phyloP scores from a whole-genome alignment of 257 asterid species.

The Solanum pimpinellifolium region DNA sequence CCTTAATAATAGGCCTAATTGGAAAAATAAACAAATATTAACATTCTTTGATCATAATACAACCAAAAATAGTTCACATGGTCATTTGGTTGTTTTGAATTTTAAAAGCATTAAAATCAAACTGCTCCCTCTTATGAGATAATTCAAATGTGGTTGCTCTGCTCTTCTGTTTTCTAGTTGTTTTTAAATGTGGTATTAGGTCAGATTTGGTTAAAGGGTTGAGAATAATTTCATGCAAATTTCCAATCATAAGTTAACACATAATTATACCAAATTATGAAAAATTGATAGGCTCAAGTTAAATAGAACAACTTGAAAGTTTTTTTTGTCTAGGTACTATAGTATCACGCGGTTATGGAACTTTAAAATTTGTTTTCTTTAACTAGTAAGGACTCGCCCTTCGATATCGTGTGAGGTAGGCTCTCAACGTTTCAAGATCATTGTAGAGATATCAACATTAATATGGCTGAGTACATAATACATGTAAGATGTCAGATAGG shows the following conservation, averaged over 20 bases:
- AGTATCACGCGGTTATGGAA: not conserved
- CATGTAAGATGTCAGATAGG: not conserved
- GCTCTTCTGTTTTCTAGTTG: constrained; percentile 37
- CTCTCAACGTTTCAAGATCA: not conserved
- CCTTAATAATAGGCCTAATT: not conserved
- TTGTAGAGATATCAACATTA: not conserved
- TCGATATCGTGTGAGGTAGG: not conserved
- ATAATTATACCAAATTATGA: not conserved
- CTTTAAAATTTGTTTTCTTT: too few relatives aligned
- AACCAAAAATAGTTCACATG: constrained; percentile 30
- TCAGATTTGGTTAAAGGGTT: constrained; percentile 47
- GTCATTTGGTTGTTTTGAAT: constrained; percentile 20
- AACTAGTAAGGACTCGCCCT: not conserved
- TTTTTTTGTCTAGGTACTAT: constrained; percentile 1
- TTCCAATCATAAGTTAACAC: not conserved
- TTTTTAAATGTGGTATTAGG: constrained; percentile 50
- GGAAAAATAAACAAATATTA: not conserved
- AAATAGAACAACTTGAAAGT: not conserved
- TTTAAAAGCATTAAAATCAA: constrained; percentile 1
- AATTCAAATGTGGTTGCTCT: constrained; percentile 20
- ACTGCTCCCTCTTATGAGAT: constrained; percentile 1
- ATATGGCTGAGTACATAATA: not conserved
- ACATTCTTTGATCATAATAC: constrained; percentile 7
- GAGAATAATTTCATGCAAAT: constrained; percentile 11
- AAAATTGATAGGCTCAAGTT: constrained; percentile 10